Base-by-base conservation (phyloP, 176 grass and related monocot species). In the Metroxylon sagu region DNA sequence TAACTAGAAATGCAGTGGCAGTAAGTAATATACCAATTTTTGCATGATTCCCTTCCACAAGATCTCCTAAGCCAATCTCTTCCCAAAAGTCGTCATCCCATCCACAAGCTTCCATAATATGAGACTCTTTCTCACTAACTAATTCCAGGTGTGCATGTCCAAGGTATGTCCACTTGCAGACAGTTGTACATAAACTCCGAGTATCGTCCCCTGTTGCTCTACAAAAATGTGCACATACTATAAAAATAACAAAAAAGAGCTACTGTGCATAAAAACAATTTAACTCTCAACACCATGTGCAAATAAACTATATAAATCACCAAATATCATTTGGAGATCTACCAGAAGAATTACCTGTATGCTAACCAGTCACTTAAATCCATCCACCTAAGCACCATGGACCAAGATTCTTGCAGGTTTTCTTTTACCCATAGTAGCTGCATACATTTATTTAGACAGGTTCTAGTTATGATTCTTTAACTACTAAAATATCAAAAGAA, bases 371-470 rank as follows among this genome's bases (percentile, higher is more conserved):
- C 92, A 64, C 92, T 97, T 39, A 97, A 79, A 78, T 97, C 87
- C 87, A 97, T 97, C 92, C 92, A 97, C 63, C 92, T 82, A 64
- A 55, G 83, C 65, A 83, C 78, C 87, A 97, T 80, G 48, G 92
- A 82, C 92, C 87, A 97, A 50, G 87, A 88, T 62, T 97, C 92
- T 71, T 73, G 79, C 62, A 97, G 82, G 62, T 97, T 97, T 73
- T 97, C 84, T 77, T 97, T 97, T 62, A 97, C 78, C 92, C 92
- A 97, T 62, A 97, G 75, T 49, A 97, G 81, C 92, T 97, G 77
- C 51, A 87, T 28, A 72, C 60, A 10, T 59, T 56, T 28, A 31
- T 55, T 56, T 29, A 35, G 16, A 16, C 12, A 15, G 0, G 48
- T 60, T 15, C 29, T 49, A 25, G 60, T 63, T 63, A 25, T 25